Base-by-base conservation (phyloP, 129 eudicot species). In the Arctium minus region DNA sequence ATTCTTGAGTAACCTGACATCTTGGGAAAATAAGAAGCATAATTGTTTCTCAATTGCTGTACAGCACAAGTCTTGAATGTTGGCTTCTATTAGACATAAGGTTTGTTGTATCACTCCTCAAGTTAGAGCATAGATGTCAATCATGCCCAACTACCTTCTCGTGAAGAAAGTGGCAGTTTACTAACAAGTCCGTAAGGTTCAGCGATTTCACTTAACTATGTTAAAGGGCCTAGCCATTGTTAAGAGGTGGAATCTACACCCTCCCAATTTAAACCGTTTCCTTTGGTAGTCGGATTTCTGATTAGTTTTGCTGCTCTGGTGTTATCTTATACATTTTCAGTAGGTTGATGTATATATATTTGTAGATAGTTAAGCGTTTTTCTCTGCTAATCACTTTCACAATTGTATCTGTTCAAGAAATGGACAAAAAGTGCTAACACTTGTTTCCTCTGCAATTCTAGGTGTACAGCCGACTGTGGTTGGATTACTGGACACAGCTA, bases 381-480 rank as follows among this genome's bases (percentile, higher is more conserved):
- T 27, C 35, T 67, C 71, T 67, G 71, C 71, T 67, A 29, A 67
- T 60, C 32, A 27, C 35, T 67, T 67, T 0, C 13, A 67, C 71
- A 22, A 67, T 67, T 67, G 29, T 60, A 5, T 60, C 71, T 8
- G 71, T 67, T 13, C 33, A 22, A 64, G 70, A 64, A 64, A 64
- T 64, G 70, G 32, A 64, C 2, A n/a, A 22, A 64, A 64, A 6
- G 70, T 5, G 70, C 80, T 76, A 42, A 48, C 10, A 38, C 50
- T 33, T 30, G 35, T 38, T 82, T 84, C 79, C 27, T 71, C 35
- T 72, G 30, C 79, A 53, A 17, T 79, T 76, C 62, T 36, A 96
- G 99, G 99, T 93, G 98, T 82, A 96, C 99, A 39, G 98, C 99
- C 73, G 99, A 96, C 87, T 96, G 99, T 90, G 99, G 99, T 75